phyloP scores from a whole-genome alignment of 441 rosid species.

The Adansonia gregorii region DNA sequence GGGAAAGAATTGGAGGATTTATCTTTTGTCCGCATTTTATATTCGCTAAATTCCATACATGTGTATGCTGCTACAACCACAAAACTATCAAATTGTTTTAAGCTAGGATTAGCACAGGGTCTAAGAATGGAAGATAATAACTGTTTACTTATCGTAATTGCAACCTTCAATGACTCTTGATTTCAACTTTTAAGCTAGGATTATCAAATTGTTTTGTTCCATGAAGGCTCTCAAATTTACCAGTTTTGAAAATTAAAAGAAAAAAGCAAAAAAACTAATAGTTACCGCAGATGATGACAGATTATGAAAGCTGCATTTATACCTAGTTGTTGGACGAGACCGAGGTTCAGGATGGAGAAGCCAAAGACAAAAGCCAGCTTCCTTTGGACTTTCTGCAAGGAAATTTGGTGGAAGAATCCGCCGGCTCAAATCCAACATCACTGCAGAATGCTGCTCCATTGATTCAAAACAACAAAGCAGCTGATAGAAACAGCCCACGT shows the following conservation, averaged over 20 bases:
- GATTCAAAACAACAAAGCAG: conserved; percentile 64
- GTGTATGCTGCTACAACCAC: neutral
- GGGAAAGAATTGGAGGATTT: neutral
- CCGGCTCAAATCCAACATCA: conserved; percentile 66
- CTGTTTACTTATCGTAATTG: neutral
- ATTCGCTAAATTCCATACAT: neutral
- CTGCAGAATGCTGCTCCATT: conserved; percentile 51
- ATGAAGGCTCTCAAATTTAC: neutral
- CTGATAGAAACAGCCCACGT: conserved; percentile 45
- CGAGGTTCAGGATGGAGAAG: conserved; percentile 76
- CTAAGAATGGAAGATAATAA: neutral
- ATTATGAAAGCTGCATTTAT: conserved; percentile 26
- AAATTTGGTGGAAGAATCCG: conserved; percentile 75
- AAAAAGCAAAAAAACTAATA: neutral
- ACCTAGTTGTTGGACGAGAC: conserved; percentile 83
- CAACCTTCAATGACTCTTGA: neutral
- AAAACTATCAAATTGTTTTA: neutral
- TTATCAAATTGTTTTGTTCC: neutral
- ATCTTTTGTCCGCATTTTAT: neutral
- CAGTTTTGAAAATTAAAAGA: neutral
- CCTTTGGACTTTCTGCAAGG: conserved; percentile 67
- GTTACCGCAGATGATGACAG: conserved; percentile 9
- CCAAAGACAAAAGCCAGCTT: conserved; percentile 92
- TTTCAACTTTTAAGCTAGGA: too few species aligned
- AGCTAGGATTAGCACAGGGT: neutral